These are phyloP conservation scores for Thielaviopsis populi DNA, from an alignment of 2,329 filamentous ascomycete species.

Conservation along the genomic window DNA sequence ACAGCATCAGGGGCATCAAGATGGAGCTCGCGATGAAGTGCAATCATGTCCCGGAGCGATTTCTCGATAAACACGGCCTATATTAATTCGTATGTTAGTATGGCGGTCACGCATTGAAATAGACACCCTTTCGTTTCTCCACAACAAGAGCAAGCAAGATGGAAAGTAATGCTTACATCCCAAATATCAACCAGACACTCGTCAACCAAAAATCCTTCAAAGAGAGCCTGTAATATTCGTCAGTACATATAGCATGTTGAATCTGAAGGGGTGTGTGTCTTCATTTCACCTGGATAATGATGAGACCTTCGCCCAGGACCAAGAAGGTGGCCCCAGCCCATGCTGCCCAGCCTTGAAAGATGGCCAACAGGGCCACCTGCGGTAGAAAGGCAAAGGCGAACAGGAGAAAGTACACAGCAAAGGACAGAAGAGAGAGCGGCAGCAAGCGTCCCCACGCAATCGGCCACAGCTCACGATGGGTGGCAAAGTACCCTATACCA, in stretches of 20 bases:
- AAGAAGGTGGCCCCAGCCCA: slow-evolving; percentile 81
- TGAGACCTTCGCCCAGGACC: slow-evolving; percentile 66
- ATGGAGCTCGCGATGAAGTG: slow-evolving; percentile 49
- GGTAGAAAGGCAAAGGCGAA: slow-evolving; percentile 83
- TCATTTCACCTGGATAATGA: slow-evolving; percentile 40
- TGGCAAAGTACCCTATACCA: slow-evolving; percentile 70
- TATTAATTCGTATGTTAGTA: slow-evolving; percentile 6
- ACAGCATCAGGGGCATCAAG: slow-evolving; percentile 56
- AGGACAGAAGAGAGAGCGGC: slow-evolving; percentile 66
- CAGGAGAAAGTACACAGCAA: slow-evolving; percentile 68
- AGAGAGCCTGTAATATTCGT: slow-evolving; percentile 32
- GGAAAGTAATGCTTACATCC: slow-evolving; percentile 44
- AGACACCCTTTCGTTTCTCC: background rate
- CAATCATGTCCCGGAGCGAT: slow-evolving; percentile 53
- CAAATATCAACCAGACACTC: slow-evolving; percentile 69
- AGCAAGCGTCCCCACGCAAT: slow-evolving; percentile 64
- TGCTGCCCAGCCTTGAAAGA: slow-evolving; percentile 79
- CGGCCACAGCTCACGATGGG: slow-evolving; percentile 67
- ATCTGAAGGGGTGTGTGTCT: background rate
- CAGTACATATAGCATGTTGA: background rate
- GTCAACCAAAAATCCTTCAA: slow-evolving; percentile 70
- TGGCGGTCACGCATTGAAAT: background rate
- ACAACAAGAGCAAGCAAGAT: slow-evolving; percentile 6
- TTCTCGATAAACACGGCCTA: slow-evolving; percentile 60
- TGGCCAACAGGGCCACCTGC: slow-evolving; percentile 71